Base-by-base conservation (phyloP, 108 stramenopile species). In the Mediolabrus comicus region DNA sequence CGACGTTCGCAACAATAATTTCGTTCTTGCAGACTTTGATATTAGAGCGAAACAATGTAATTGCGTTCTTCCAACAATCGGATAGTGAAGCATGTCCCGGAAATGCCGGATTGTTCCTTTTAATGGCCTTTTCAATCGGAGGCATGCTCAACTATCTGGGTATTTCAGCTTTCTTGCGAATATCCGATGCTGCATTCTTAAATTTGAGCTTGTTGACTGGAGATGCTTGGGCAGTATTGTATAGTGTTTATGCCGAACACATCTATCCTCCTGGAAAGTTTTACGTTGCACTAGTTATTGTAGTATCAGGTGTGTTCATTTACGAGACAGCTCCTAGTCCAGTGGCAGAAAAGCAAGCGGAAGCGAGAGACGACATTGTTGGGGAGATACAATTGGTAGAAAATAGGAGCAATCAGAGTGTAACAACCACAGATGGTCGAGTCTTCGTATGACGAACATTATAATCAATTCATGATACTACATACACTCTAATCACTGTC, bases 221-320 rank as follows among this genome's bases (percentile, higher is more conserved):
- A 8, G 97, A 98, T 76, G 83, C 92, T 27, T 99, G 95, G 88
- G 88, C 94, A 7, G 89, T 98, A 3, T 36, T 87, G 10, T 97
- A 96, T 66, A 83, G 88, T 9, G 90, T 90, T 35, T 52, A 95
- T 17, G 89, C 84, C 8, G 84, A 96, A 58, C 80, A 80, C 17
- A 87, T 92, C 52, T 68, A 84, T 53, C 91, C 97, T 2, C 29
- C 69, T 46, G 74, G 76, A 29, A 81, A 92, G 53, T 99, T 97
- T 76, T 96, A 89, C 36, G 65, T 87, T 3, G 93, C 97, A 0
- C 71, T 99, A 34, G 34, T 61, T 1, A 62, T 98, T 19, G 93
- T 91, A 10, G 65, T 96, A 5, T 66, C 78, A 31, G 98, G 98
- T 43, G 87, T 97, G 7, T 38, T 92, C 30, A 53, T 96, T 10